Percentiles rank a stretch among this genome's conserved stretches.
Conservation (phyloP, 2,329 filamentous ascomycete species). For the Botrytis pseudocinerea region DNA sequence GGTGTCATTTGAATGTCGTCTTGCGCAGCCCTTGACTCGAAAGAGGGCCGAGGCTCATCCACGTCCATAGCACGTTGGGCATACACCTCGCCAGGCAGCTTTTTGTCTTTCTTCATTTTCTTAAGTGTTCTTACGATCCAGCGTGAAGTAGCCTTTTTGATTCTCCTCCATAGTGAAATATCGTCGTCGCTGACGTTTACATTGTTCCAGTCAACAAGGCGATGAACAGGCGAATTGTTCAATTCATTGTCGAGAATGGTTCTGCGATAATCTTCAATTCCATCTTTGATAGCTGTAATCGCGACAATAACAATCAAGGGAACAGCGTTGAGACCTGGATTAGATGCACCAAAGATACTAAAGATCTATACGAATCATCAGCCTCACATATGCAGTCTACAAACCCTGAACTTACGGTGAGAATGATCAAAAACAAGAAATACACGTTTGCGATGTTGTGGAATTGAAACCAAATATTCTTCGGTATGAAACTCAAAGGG, state of each 20-base stretch:
- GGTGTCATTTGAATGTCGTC: slow-evolving; percentile 95
- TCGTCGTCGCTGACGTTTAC: slow-evolving; percentile 90
- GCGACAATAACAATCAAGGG: slow-evolving; percentile 90
- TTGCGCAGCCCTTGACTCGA: slow-evolving; percentile 58
- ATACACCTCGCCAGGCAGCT: slow-evolving; percentile 40
- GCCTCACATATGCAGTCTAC: slow-evolving; percentile 22
- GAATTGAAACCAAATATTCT: slow-evolving; percentile 97
- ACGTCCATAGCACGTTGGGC: slow-evolving; percentile 33
- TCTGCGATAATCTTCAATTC: slow-evolving; percentile 89
- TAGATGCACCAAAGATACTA: slow-evolving; percentile 88
- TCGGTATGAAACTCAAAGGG: slow-evolving; percentile 88
- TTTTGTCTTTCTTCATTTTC: slow-evolving; percentile 51
- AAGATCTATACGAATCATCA: slow-evolving; percentile 68
- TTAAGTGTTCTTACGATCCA: slow-evolving; percentile 44
- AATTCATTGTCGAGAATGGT: slow-evolving; percentile 89
- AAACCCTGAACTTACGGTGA: slow-evolving; percentile 68
- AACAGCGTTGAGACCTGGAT: slow-evolving; percentile 85
- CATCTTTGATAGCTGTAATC: slow-evolving; percentile 91
- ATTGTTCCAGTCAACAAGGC: slow-evolving; percentile 84
- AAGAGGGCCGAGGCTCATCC: slow-evolving; percentile 50
- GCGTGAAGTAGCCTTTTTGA: slow-evolving; percentile 79
- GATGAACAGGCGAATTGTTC: slow-evolving; percentile 94
- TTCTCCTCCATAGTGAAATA: slow-evolving; percentile 78
- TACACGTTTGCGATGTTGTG: slow-evolving; percentile 99
- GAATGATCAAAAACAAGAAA: slow-evolving; percentile 93